phyloP scores from a whole-genome alignment of 1,139 yeast genomes.

The Nakaseomyces kungkrabaensis region DNA sequence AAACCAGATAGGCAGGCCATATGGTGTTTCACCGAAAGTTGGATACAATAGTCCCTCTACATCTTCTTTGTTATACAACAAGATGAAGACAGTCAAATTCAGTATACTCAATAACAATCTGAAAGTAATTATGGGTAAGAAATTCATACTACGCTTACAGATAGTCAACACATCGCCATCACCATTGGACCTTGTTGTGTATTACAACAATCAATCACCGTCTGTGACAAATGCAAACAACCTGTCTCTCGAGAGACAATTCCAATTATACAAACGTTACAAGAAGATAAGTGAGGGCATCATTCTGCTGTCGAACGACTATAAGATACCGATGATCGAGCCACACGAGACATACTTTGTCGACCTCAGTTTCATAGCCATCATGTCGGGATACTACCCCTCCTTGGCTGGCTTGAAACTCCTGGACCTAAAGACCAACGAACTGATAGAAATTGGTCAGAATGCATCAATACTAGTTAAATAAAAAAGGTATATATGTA shows the following conservation, averaged over 20 bases:
- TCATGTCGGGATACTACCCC: slow-evolving; percentile 26
- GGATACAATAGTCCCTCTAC: slow-evolving; percentile 11
- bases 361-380: slow-evolving; percentile 24
- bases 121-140: slow-evolving; percentile 15
- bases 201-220: slow-evolving; percentile 17
- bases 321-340: slow-evolving; percentile 23
- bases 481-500: slow-evolving; percentile 3
- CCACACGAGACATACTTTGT: slow-evolving; percentile 24
- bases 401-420: slow-evolving; percentile 25
- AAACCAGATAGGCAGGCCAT: neutral
- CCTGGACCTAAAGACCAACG: slow-evolving; percentile 25
- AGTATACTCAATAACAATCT: slow-evolving; percentile 18
- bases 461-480: slow-evolving; percentile 22
- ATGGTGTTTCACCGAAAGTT: slow-evolving; percentile 7
- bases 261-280: slow-evolving; percentile 15
- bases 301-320: slow-evolving; percentile 27
- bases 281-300: slow-evolving; percentile 23
- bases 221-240: slow-evolving; percentile 8
- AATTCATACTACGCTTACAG: slow-evolving; percentile 21
- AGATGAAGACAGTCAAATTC: slow-evolving; percentile 19
- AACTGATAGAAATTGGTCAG: slow-evolving; percentile 23
- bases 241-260: slow-evolving; percentile 15
- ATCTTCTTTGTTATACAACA: slow-evolving; percentile 16
- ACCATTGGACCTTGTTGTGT: slow-evolving; percentile 22
- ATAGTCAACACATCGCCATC: slow-evolving; percentile 21